Evolutionary conservation across 1,139 yeast species (phyloP), one percentile per base, ranked within the genome.

Genomic region (Yamadazyma dendronema): DNA sequence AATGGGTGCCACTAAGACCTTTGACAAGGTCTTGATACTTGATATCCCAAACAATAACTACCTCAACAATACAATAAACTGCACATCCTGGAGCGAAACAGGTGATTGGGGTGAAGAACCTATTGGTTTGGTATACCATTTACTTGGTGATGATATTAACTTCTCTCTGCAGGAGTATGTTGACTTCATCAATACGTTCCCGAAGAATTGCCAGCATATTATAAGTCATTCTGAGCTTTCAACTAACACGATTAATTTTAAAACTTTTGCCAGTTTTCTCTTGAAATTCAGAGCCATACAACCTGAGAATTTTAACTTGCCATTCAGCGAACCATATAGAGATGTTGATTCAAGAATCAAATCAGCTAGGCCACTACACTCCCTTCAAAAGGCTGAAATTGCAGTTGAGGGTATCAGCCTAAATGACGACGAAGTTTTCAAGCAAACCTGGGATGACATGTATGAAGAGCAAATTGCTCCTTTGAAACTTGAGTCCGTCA

Each of bases 211-310:
- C 19, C 59, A 69, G 34, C 95, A 88, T 58, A 71, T 81, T 34
- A 70, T 90, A 4, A 81, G 90, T 22, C 96, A 90, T 56, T 69
- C 78, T 1, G 58, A 62, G n/a, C 64, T 84, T 37, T 67, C 83
- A 4, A 77, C 84, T 24, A 76, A 89, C 52, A 68, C 78, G 1
- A 59, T 87, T 17, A 72, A 78, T 4, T 79, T 80, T 54, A 72
- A 67, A 28, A 71, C 81, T 1, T 69, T 85, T 4, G 78, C 84
- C 0, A 48, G 65, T 11, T 66, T 77, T 30, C 68, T 79, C 9
- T 55, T 82, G 38, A 81, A 77, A 44, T 67, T 89, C 56, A 77
- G 81, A 46, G 58, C 76, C 4, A 50, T 84, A 13, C 70, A 81
- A 46, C 71, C 73, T 7, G 63, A 62, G 2, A 68, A 69, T 44